Percentiles rank a stretch among this genome's conserved stretches.
phyloP scores from a whole-genome alignment of 768 basidiomycete genomes.

The Termitomyces sp. region DNA sequence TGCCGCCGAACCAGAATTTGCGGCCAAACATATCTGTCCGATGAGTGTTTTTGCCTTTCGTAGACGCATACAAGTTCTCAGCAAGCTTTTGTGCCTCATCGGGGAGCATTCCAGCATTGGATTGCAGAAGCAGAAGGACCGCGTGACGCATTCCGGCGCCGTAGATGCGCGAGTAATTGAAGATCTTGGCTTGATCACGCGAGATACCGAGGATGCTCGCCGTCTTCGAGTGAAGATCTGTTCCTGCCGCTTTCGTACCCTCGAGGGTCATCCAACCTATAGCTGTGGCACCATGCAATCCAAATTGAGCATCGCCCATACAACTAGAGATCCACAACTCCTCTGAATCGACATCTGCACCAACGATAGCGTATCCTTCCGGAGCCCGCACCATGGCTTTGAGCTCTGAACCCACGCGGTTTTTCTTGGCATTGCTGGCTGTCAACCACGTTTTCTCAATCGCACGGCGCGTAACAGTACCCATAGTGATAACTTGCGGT shows the following conservation, averaged over 20 bases:
- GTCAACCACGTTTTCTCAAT: slow-evolving; percentile 99
- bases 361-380: slow-evolving; percentile 88
- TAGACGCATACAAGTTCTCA: slow-evolving; percentile 81
- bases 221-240: slow-evolving; percentile 95
- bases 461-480: slow-evolving; percentile 94
- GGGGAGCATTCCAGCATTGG: slow-evolving; percentile 72
- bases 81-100: slow-evolving; percentile 79
- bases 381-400: slow-evolving; percentile 98
- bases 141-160: slow-evolving; percentile 98
- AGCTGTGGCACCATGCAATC: slow-evolving; percentile 91
- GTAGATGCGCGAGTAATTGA: slow-evolving; percentile 98
- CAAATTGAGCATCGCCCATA: slow-evolving; percentile 98
- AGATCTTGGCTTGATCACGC: slow-evolving; percentile 93
- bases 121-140: slow-evolving; percentile 78
- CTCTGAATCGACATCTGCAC: slow-evolving; percentile 98
- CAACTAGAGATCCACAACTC: slow-evolving; percentile 99
- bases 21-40: slow-evolving; percentile 67
- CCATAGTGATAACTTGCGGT: slow-evolving; percentile 97
- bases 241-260: slow-evolving; percentile 91
- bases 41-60: slow-evolving; percentile 89
- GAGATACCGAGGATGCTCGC: slow-evolving; percentile 90
- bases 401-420: slow-evolving; percentile 96
- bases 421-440: slow-evolving; percentile 96
- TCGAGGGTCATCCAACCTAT: slow-evolving; percentile 99
- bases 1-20: slow-evolving; percentile 95